phyloP scores from a whole-genome alignment of 495 filamentous ascomycete species.

The Aspergillus heteromorphus region DNA sequence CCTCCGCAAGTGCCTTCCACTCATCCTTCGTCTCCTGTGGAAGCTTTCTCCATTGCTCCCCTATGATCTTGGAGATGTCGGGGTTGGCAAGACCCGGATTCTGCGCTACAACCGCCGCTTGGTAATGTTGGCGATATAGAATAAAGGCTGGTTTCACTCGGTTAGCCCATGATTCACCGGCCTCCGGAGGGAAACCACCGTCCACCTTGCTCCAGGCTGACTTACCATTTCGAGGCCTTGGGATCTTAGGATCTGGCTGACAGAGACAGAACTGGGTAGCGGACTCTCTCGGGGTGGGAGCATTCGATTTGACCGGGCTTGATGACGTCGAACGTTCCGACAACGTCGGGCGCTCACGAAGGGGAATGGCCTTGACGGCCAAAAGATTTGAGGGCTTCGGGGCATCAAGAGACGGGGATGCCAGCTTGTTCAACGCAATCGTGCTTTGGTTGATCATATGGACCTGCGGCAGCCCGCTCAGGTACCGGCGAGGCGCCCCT shows the following conservation, averaged over 20 bases:
- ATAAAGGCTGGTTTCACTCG: constrained; percentile 70
- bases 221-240: constrained; percentile 91
- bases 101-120: constrained; percentile 70
- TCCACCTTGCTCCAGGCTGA: constrained; percentile 14
- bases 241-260: constrained; percentile 88
- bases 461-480: constrained; percentile 22
- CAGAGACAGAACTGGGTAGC: constrained; percentile 76
- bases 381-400: constrained; percentile 11
- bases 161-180: not conserved
- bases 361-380: constrained; percentile 15
- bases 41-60: constrained; percentile 80
- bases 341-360: constrained; percentile 24
- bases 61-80: constrained; percentile 97
- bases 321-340: constrained; percentile 29
- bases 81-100: constrained; percentile 91
- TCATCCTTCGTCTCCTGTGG: constrained; percentile 69
- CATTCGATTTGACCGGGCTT: constrained; percentile 28
- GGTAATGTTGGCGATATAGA: constrained; percentile 91
- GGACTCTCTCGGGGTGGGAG: constrained; percentile 23
- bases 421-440: constrained; percentile 14
- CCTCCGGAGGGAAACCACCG: not conserved
- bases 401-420: constrained; percentile 10
- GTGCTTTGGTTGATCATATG: constrained; percentile 30
- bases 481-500: constrained; percentile 18
- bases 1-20: constrained; percentile 88